A percentile compares a stretch with the other conserved stretches of the same genome.
Evolutionary conservation across 768 basidiomycete species (phyloP).

Genomic region (Hortiboletus flavorubellus): DNA sequence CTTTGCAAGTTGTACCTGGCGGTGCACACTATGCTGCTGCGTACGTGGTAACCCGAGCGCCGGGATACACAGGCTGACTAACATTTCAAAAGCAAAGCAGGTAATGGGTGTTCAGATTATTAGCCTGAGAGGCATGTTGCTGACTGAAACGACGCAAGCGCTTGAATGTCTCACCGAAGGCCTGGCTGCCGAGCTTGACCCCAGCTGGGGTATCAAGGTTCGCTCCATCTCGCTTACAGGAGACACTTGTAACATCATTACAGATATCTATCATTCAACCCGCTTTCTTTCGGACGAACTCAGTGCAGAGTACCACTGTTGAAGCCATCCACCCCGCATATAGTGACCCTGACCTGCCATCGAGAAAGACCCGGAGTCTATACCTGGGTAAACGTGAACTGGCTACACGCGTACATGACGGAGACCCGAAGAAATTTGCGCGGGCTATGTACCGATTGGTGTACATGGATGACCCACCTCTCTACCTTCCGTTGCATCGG

Average conservation of each 20-base stretch:
- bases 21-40: conserved; percentile 24
- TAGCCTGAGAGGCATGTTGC: not conserved
- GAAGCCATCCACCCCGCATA: conserved; percentile 22
- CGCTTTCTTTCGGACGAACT: conserved; percentile 20
- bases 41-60: conserved; percentile 13
- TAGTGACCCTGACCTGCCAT: conserved; percentile 14
- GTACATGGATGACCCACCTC: conserved; percentile 23
- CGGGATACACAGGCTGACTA: not conserved
- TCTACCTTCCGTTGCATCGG: conserved; percentile 25
- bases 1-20: conserved; percentile 20
- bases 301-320: not conserved
- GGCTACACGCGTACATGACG: conserved; percentile 6
- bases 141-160: conserved; percentile 24
- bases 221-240: not conserved
- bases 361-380: conserved; percentile 10
- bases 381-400: conserved; percentile 9
- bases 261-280: conserved; percentile 28
- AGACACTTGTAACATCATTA: not conserved
- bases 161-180: conserved; percentile 40
- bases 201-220: conserved; percentile 48
- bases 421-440: conserved; percentile 26
- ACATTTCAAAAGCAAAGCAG: conserved; percentile 23
- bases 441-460: conserved; percentile 14
- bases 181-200: conserved; percentile 39
- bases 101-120: conserved; percentile 6